Evolutionary conservation across 345 rosid genomes (phyloP), one percentile per base, ranked within the genome.

Genomic region (Noccaea caerulescens): DNA sequence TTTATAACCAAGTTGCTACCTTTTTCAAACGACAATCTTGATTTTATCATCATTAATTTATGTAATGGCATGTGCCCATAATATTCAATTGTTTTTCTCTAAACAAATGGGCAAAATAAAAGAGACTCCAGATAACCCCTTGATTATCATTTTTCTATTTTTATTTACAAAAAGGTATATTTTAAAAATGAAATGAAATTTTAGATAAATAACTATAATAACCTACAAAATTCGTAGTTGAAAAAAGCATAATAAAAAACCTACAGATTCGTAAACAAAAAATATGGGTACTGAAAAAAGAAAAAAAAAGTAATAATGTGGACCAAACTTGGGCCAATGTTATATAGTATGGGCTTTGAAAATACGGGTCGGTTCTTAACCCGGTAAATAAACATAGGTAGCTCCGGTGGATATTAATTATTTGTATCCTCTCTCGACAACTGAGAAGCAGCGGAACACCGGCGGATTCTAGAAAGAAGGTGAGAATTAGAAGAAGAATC

Each of bases 1-100:
- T 94, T 65, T 94, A 85, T 54, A 84, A 80, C 58, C 77, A 82
- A 76, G 79, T 91, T 10, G 67, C 68, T 45, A 58, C 90, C 0
- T 89, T 91, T 80, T 87, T 94, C 46, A 80, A 79, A 74, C 82
- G 69, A 30, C 89, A 77, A 44, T 20, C 6, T 39, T 80, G 68
- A 69, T 64, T 53, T 59, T 13, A 49, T 38, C 4, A 36, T 25
- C 4, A 11, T 46, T 25, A 5, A 12, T 38, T 53, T 27, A 37
- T 66, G 45, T 71, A 2, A 10, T 37, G 5, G 10, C 71, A 63
- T 37, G 43, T 64, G 71, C 50, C 42, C 63, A 63, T 57, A 37
- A 33, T 33, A 10, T 45, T 45, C 18, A 16, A 5, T 36, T 57
- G 32, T 60, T 50, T 41, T 7, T 10, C 9, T 36, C 34, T 2